Base-by-base conservation (phyloP, 495 filamentous ascomycete genomes). In the Symbiotaphrina buchneri region DNA sequence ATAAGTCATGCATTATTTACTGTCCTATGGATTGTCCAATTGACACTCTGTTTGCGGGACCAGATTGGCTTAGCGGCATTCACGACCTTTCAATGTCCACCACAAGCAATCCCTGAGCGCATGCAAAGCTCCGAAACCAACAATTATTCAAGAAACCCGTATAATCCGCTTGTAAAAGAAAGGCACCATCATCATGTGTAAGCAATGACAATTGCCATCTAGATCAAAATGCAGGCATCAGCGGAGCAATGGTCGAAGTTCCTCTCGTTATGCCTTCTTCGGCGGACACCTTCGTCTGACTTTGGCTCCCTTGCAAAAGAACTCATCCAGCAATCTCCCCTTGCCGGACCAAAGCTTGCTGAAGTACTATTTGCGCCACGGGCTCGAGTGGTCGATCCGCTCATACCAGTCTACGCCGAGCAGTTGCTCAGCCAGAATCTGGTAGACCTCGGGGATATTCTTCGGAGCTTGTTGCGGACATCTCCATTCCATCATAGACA, bases 401-500 rank as follows among this genome's bases (percentile, higher is more conserved):
- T 74, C 27, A 47, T 75, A 15, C 56, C 60, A 4, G 52, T 62
- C 13, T 84, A 82, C 49, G 46, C 75, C 19, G 57, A 73, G 44
- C 55, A 56, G 10, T 56, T 82, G 18, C 57, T 69, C 20, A 55
- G 59, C 21, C 44, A 51, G 26, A 56, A 56, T 6, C 44, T 56
- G 34, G 51, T 74, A 19, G 63, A 69, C 35, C 51, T 55, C 4
- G 53, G 65, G 0, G 58, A 63, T 6, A 55, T 76, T 2, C 52
- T 82, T 34, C 41, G 47, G n/a, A 60, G 57, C 3, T 47, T 79
- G 3, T 58, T 69, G 39, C 58, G 59, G 25, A 65, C 68, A 39
- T 77, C 74, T 11, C 60, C 56, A 5, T 53, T 55, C 14, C 55
- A 57, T 22, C 41, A 34, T 18, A 16, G 16, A 19, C 10, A 35